A percentile compares a stretch with the other conserved stretches of the same genome.
phyloP scores from a whole-genome alignment of 2,329 filamentous ascomycete species.

The Paraconiothyrium sp. region DNA sequence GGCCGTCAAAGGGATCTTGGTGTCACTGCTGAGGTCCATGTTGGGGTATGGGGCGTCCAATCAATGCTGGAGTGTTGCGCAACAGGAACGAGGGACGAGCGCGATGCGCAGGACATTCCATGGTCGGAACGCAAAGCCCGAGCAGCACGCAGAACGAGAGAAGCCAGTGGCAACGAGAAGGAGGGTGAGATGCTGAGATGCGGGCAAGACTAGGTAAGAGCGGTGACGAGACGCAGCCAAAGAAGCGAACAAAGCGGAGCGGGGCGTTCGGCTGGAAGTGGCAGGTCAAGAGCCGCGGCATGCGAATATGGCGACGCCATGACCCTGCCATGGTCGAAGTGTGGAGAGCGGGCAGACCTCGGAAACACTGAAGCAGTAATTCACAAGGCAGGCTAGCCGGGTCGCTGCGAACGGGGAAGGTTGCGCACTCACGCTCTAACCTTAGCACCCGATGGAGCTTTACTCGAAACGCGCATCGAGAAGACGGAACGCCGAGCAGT shows the following conservation, averaged over 20 bases:
- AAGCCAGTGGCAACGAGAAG: neutral
- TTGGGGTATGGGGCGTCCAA: neutral
- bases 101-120: conserved; percentile 1
- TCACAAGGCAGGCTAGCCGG: neutral
- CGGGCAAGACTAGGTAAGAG: neutral
- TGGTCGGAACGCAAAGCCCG: conserved; percentile 2
- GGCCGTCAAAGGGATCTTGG: conserved; percentile 35
- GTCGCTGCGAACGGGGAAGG: neutral
- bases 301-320: neutral
- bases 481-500: too few relatives aligned
- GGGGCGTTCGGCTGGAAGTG: conserved; percentile 5
- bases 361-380: neutral
- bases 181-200: neutral
- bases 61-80: neutral
- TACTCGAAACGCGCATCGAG: neutral
- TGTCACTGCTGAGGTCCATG: conserved; percentile 40
- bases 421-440: neutral
- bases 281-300: conserved; percentile 5
- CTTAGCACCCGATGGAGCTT: neutral
- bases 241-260: neutral
- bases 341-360: neutral
- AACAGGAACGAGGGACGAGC: conserved; percentile 1
- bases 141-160: neutral
- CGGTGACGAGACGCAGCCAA: neutral
- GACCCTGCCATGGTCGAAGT: too few relatives aligned